phyloP scores from a whole-genome alignment of 805 yeast species.

The Yamadazyma phyllophila region DNA sequence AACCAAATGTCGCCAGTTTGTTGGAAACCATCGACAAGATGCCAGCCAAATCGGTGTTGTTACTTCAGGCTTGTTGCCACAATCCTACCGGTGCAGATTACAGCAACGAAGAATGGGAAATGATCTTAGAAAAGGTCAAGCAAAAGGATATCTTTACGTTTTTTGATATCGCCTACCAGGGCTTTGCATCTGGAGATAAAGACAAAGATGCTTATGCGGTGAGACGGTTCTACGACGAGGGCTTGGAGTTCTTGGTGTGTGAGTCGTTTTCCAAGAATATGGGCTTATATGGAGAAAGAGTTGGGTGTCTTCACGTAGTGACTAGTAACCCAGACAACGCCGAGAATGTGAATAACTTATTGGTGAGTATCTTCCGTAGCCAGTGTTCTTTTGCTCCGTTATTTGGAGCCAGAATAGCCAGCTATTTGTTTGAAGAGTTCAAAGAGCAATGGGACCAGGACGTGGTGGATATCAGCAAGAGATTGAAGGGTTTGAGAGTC shows the following conservation, averaged over 20 bases:
- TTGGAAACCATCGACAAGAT: conserved; percentile 27
- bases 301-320: conserved; percentile 37
- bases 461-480: conserved; percentile 26
- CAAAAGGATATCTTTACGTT: conserved; percentile 26
- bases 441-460: conserved; percentile 35
- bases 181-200: conserved; percentile 54
- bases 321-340: conserved; percentile 16
- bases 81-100: conserved; percentile 46
- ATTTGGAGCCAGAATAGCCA: conserved; percentile 44
- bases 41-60: conserved; percentile 30
- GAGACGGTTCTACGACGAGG: conserved; percentile 29
- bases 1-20: conserved; percentile 28
- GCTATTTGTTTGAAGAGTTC: conserved; percentile 28
- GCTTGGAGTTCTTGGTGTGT: conserved; percentile 43
- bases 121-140: conserved; percentile 26
- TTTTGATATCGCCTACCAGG: conserved; percentile 44
- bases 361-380: conserved; percentile 35
- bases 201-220: conserved; percentile 48
- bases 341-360: conserved; percentile 20
- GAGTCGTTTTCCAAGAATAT: conserved; percentile 42
- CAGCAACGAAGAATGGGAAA: conserved; percentile 35
- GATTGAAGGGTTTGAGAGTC: conserved; percentile 32
- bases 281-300: conserved; percentile 42
- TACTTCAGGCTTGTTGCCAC: conserved; percentile 44
- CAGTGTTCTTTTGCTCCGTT: conserved; percentile 48